Evolutionary conservation across 352 stramenopile species (phyloP), one percentile per base, ranked within the genome.

Genomic region (Pythium biforme): DNA sequence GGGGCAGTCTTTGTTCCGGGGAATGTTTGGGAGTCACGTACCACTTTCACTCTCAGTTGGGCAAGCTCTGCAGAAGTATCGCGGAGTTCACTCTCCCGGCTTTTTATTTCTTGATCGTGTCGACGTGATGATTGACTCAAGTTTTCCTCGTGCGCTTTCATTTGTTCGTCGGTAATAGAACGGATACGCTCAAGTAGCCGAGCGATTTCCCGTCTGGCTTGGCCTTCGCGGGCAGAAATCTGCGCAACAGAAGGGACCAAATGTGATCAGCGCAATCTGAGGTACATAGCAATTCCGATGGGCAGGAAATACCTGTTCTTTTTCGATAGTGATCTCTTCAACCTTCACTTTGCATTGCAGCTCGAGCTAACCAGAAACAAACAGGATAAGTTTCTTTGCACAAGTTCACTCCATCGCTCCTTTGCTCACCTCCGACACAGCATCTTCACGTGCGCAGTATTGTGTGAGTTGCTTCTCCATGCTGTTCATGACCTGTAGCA

Each of bases 381-480:
- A 14, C 14, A 43, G 2, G 9, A 14, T 43, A 8, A 43, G 14
- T 43, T 43, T 43, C 12, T n/a, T 14, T n/a, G 2, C 12, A 37
- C 31, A 37, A 37, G 37, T 5, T 10, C 37, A 43, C 11, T 25
- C 63, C 14, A 58, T 25, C 23, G 8, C 11, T 17, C 6, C 6
- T 20, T n/a, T 17, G 37, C 46, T 37, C 57, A 91, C 84, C 73
- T 90, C 81, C 15, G 81, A 62, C 0, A 94, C 83, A 15, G 81
- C 80, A 22, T 92, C 83, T 62, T 94, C 85, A 17, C 85, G 68
- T 9, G 79, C 61, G 29, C 75, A 88, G 49, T 92, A 94, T 51
- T 92, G 81, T 23, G 73, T 88, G 22, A 94, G 58, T 55, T 92
- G 85, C 34, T 90, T 92, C 55, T 94, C 85, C 85, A 94, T 94